Evolutionary conservation across 345 rosid species (phyloP).

Genomic region (Lepidium didymum): DNA sequence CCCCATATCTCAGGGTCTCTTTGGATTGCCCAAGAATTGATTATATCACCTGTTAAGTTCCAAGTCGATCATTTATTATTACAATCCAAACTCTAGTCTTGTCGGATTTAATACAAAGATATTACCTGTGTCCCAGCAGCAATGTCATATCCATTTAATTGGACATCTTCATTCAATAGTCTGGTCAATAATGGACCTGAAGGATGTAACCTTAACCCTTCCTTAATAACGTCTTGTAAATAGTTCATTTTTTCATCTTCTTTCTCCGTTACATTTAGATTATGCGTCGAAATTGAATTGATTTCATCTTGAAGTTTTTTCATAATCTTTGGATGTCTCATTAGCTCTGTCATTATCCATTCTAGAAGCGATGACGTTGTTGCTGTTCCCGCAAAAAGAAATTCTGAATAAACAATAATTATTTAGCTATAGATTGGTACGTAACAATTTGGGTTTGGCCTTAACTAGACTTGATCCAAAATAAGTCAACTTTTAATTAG

Average conservation of each 20-base stretch:
- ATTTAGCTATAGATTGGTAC: background rate
- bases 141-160: constrained; percentile 23
- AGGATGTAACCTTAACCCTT: constrained; percentile 26
- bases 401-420: constrained; percentile 12
- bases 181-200: constrained; percentile 14
- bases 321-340: constrained; percentile 21
- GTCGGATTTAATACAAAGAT: background rate
- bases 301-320: constrained; percentile 20
- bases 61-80: background rate
- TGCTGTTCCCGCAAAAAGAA: constrained; percentile 20
- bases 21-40: constrained; percentile 27
- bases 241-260: constrained; percentile 21
- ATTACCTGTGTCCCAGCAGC: constrained; percentile 11
- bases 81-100: background rate
- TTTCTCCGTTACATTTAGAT: background rate
- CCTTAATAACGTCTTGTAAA: constrained; percentile 28
- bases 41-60: background rate
- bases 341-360: constrained; percentile 35
- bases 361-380: constrained; percentile 22
- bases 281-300: background rate
- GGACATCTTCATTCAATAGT: constrained; percentile 8
- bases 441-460: background rate
- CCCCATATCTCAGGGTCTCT: constrained; percentile 38
- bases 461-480: background rate
- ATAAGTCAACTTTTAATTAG: too few relatives aligned